Evolutionary conservation across 495 filamentous ascomycete genomes (phyloP), one percentile per base, ranked within the genome.

Genomic region (Daldinia childiae): DNA sequence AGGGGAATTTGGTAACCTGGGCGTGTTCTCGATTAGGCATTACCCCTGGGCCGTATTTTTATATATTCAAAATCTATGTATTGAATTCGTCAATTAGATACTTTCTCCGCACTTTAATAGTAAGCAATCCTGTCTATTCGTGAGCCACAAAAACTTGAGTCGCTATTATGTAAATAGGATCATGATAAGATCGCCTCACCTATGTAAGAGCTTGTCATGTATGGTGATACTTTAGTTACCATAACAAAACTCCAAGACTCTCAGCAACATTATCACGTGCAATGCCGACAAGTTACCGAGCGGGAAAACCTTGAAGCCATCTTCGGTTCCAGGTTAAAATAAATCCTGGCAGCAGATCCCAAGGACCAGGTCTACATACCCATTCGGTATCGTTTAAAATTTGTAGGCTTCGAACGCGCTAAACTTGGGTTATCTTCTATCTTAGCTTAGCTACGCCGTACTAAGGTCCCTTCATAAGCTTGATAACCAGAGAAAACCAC

Each of bases 331-430:
- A 62, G 58, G 45, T 50, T 67, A 39, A 51, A 39, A 66, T 11
- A 26, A 63, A 74, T 74, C 72, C 72, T 32, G 12, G 72, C 41
- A 66, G 68, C 26, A 68, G 69, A 74, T 74, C 72, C 69, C 64
- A 72, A 62, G 58, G 41, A 66, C 60, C 55, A 58, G 69, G 72
- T 60, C 66, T 62, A 52, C n/a, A n/a, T n/a, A n/a, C 52, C 52
- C 11, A 39, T 72, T 50, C 51, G 55, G 60, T 54, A 62, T 56
- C 17, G 58, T 62, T 21, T 71, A 66, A 61, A 27, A 62, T 52
- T 66, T 63, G 56, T 30, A 59, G 56, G 64, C 32, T 69, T 55
- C 45, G 43, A 48, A 21, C n/a, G n/a, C 41, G 21, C 41, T 48
- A 48, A 48, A 48, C 43, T 19, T 19, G 43, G 41, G 17, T 48